phyloP scores from a whole-genome alignment of 257 asterid genomes.

The Marsdenia floribunda region DNA sequence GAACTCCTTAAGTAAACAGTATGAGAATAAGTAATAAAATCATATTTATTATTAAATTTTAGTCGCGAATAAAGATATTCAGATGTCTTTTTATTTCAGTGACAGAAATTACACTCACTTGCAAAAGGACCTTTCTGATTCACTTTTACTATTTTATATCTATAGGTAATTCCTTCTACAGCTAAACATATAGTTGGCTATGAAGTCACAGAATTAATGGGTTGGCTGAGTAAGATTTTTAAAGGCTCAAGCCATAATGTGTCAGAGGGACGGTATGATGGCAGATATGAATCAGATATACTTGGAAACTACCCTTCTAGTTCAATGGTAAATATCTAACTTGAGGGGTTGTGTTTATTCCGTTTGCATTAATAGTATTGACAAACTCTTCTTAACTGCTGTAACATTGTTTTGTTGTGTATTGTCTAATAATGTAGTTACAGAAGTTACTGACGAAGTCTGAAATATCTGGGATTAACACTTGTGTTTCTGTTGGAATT shows the following conservation, averaged over 20 bases:
- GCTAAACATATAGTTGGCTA: conserved; percentile 34
- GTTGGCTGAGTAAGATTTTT: conserved; percentile 81
- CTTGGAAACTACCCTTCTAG: conserved; percentile 51
- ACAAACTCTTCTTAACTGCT: background rate
- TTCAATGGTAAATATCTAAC: conserved; percentile 43
- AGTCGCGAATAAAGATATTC: no score
- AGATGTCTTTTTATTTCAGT: no score
- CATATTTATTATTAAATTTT: no score
- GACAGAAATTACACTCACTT: background rate
- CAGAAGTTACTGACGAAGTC: background rate
- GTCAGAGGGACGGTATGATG: conserved; percentile 54
- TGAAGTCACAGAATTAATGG: conserved; percentile 46
- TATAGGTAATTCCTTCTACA: conserved; percentile 10
- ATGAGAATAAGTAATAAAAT: no score
- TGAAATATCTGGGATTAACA: background rate
- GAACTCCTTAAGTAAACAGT: no score
- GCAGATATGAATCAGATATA: conserved; percentile 49
- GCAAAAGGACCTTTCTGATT: background rate
- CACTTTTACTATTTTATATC: background rate
- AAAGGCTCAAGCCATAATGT: conserved; percentile 58
- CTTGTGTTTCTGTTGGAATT: background rate
- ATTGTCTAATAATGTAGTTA: background rate
- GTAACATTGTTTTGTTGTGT: background rate
- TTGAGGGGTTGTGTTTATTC: background rate
- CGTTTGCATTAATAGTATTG: background rate